Base-by-base conservation (phyloP, 2,329 filamentous ascomycete genomes). In the Pseudogymnoascus sp. region DNA sequence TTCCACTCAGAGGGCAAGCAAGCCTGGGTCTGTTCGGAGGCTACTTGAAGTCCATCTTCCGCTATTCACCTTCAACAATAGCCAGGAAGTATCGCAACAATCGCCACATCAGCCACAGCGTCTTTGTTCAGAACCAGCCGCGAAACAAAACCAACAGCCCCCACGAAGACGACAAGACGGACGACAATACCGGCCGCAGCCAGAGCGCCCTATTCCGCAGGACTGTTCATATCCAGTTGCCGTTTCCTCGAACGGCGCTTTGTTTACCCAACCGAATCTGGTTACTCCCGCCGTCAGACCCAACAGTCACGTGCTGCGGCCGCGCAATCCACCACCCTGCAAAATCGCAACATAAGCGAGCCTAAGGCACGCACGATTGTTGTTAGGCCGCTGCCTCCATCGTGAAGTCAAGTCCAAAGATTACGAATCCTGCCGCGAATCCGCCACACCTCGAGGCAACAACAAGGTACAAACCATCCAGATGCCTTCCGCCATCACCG, bases 391-490 rank as follows among this genome's bases (percentile, higher is more conserved):
- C 25, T 7, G 47, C 47, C n/a, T 56, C 47, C 47, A 56, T 56
- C 47, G 47, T 56, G 47, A 56, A 56, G 47, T n/a, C 47, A 56
- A 56, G 47, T 56, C 47, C 8, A 18, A 56, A 56, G 47, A 56
- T 53, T 56, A 56, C 47, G 47, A 56, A 56, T 56, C 47, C 25
- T 33, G 47, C 47, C 47, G 25, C 47, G 47, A 56, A 56, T 56
- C 47, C 47, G 47, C 47, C 47, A 56, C 47, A 31, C 25, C 25
- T 31, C 47, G 47, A 56, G 47, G 47, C 47, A 56, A 56, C 47
- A 56, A 56, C 25, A 31, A 56, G 47, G 25, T 47, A 56, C 23
- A 56, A 56, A 56, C 47, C 5, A 18, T 56, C 25, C 47, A 56
- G 10, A 56, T 56, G 47, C 47, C 47, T 56, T 56, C 47, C 33